Evolutionary conservation across 139 green algal genomes (phyloP).

Genomic region (Closterium sp.): DNA sequence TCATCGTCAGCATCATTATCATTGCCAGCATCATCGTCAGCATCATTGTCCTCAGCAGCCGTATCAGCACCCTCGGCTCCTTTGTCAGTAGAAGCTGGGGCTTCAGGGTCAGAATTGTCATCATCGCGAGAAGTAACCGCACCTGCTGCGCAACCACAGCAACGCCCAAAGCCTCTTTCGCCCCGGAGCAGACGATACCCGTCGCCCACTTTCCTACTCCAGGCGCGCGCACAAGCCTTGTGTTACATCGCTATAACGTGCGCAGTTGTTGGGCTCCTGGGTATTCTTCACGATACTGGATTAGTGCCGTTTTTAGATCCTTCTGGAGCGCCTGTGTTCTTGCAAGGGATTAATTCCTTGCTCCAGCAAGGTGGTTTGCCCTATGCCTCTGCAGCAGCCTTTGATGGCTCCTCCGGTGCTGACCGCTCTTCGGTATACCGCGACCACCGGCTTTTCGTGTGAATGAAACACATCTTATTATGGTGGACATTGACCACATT

Average conservation of each 20-base stretch:
- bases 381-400: background rate
- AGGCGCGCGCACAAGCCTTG: background rate
- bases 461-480: no score
- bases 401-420: background rate
- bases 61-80: background rate
- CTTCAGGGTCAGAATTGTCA: background rate
- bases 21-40: background rate
- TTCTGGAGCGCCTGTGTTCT: background rate
- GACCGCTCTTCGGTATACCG: background rate
- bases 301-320: background rate
- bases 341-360: background rate
- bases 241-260: background rate
- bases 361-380: background rate
- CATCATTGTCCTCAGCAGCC: background rate
- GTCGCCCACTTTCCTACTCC: background rate
- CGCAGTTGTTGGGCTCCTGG: background rate
- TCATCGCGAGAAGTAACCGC: background rate
- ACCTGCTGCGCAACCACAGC: background rate
- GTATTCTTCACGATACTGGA: background rate
- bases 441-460: background rate
- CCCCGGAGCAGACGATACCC: background rate
- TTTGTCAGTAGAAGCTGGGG: background rate
- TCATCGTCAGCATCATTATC: background rate
- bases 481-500: no score
- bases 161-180: background rate